Evolutionary conservation across 1,139 yeast species (phyloP), one percentile per base, ranked within the genome.

Genomic region (Hansenula anomala): DNA sequence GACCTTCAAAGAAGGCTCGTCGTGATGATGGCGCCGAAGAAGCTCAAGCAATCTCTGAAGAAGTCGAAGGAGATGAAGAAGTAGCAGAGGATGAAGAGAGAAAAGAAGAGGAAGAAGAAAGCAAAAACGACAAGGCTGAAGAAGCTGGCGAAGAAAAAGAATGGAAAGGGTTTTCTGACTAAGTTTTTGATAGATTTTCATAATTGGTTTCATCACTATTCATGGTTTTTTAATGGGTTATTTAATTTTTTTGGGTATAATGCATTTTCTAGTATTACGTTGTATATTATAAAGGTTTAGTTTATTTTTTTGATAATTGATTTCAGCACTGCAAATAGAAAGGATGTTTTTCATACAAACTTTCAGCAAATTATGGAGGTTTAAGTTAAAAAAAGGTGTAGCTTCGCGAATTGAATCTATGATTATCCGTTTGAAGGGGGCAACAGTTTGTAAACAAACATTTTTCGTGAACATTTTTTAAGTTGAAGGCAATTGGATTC

Each of bases 1-100:
- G 58, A 51, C 54, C 55, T 58, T 74, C 75, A 64, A 71, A 59
- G 58, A 64, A 63, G 38, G 63, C 55, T 25, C 51, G 45, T 23
- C 55, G 49, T 14, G 62, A 60, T 19, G 73, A 61, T 36, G 26
- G 10, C 18, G 45, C 34, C 6, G 41, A 38, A 16, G 36, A 31
- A n/a, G 31, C 20, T 27, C 28, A 28, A 12, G 15, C n/a, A n/a
- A n/a, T n/a, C n/a, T n/a, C 28, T 23, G 34, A 36, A 24, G 31
- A 33, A 16, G 23, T 17, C n/a, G n/a, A n/a, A 6, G 19, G n/a
- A 14, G 29, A 33, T 22, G 17, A 20, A 9, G 9, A 9, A 7
- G 23, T 9, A 7, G 6, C 30, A 3, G 32, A 31, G 6, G 46
- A 20, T 4, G 44, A 39, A 14, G 43, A 34, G 7, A 36, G 31